Evolutionary conservation across 805 yeast genomes (phyloP), one percentile per base, ranked within the genome.

Genomic region (Wickerhamiella slavikovae): DNA sequence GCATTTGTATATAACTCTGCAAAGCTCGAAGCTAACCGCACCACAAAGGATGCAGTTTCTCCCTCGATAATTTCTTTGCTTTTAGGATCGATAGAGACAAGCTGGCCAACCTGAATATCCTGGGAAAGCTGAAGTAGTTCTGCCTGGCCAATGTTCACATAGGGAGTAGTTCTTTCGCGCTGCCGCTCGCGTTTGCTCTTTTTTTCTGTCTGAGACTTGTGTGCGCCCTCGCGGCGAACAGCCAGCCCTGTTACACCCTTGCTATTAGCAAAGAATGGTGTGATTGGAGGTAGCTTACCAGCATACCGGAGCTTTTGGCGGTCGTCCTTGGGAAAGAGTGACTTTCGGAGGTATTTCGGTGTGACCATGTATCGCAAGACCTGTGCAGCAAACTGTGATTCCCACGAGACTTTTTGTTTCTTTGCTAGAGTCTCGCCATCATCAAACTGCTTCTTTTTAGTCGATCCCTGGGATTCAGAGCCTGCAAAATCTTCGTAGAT

Each of bases 361-460:
- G 93, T 80, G 11, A 80, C 68, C 43, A 78, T 78, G 45, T 57
- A 80, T 45, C 79, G 92, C 33, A 82, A 53, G 23, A 82, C 55
- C 1, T 71, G 57, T 1, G 85, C 82, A 1, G 39, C 25, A 15
- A 30, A 17, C 5, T 20, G 12, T 12, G 29, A 14, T 29, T 42
- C 56, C 29, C 49, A 42, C 29, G 43, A 32, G 13, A 30, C 28
- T 9, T 33, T 27, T 6, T 25, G 27, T n/a, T 23, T 27, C 4
- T 33, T 38, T 3, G 40, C 33, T 20, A 38, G 31, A 21, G 35
- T 44, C 24, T 23, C 32, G 18, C 27, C 22, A 18, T 40, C 37
- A 26, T 41, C 43, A 36, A 30, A 42, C 39, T 34, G 34, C 15
- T 42, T 38, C 18, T 44, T 44, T 18, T 55, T 56, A 16, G 55